Percentiles rank a stretch among this genome's conserved stretches.
phyloP scores from a whole-genome alignment of 2,329 filamentous ascomycete genomes.

The Orbilia oligospora region DNA sequence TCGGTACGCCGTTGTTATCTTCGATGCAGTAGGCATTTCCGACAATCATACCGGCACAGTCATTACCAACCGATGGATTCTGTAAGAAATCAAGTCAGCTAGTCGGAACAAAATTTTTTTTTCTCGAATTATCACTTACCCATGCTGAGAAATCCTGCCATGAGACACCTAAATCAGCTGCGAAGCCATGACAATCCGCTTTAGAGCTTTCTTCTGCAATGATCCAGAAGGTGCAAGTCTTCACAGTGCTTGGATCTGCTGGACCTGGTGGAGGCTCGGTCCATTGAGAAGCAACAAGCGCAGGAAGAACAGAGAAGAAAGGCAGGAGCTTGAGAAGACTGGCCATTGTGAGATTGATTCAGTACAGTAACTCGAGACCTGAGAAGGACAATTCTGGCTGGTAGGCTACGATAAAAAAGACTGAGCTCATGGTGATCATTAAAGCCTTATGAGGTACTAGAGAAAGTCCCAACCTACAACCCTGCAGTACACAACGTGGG shows the following conservation, averaged over 20 bases:
- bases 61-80: slow-evolving; percentile 28
- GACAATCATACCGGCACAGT: slow-evolving; percentile 31
- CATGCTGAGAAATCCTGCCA: slow-evolving; percentile 19
- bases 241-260: slow-evolving; percentile 18
- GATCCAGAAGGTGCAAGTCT: slow-evolving; percentile 27
- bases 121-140: not conserved
- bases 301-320: not conserved
- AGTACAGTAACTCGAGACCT: not conserved
- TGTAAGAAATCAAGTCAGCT: not conserved
- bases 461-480: too few relatives aligned
- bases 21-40: slow-evolving; percentile 37
- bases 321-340: slow-evolving; percentile 7
- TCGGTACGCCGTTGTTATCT: slow-evolving; percentile 18
- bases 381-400: not conserved
- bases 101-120: too few relatives aligned
- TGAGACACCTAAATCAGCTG: slow-evolving; percentile 14
- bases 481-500: too few relatives aligned
- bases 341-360: not conserved
- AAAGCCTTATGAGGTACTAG: slow-evolving; percentile 9
- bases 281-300: slow-evolving; percentile 16
- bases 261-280: slow-evolving; percentile 24
- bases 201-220: slow-evolving; percentile 28
- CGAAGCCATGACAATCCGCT: slow-evolving; percentile 19
- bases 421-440: slow-evolving; percentile 9
- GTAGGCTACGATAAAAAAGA: not conserved